Base-by-base conservation (phyloP, 192 early-diverging fungal species). In the Umbelopsis isabellina region DNA sequence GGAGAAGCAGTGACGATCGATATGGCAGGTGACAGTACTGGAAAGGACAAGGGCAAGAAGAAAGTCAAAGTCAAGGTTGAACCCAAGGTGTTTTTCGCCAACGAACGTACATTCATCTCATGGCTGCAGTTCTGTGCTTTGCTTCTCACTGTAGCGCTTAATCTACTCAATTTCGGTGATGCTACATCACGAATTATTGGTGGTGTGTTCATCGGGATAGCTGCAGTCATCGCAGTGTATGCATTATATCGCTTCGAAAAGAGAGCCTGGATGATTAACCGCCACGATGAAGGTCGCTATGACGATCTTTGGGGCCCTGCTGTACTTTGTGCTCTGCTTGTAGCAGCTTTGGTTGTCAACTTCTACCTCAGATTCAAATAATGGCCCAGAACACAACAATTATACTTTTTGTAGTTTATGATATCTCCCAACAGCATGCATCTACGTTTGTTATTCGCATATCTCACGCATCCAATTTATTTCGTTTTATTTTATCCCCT, bases 21-120 rank as follows among this genome's bases (percentile, higher is more conserved):
- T n/a, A 61, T 61, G 5, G 55, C 16, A 8, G 18, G 15, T 1
- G 55, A n/a, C 16, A 30, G 55, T 27, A 35, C 11, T 37, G 37
- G 49, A 35, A 46, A 53, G 27, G 49, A 66, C 47, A 66, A 72
- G 21, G 64, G 30, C 12, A 71, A 46, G 49, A 27, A 58, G 45
- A 72, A 58, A 23, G 79, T 74, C 35, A 79, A 87, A 18, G 71
- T 73, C 20, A 46, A 70, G 66, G 65, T 73, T 0, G 82, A 87
- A 20, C 86, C 88, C 18, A 96, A 96, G 69, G 85, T 89, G 53
- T 93, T 93, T 78, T 95, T 96, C 80, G 91, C 93, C 41, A 96
- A 96, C 79, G 94, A 95, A 80, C 86, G 94, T 64, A 95, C 94
- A 1, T 94, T 92, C 68, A 84, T 95, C 76, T 79, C 86, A 47